Evolutionary conservation across 352 stramenopile genomes (phyloP).

Genomic region (Phytophthora hibernalis): DNA sequence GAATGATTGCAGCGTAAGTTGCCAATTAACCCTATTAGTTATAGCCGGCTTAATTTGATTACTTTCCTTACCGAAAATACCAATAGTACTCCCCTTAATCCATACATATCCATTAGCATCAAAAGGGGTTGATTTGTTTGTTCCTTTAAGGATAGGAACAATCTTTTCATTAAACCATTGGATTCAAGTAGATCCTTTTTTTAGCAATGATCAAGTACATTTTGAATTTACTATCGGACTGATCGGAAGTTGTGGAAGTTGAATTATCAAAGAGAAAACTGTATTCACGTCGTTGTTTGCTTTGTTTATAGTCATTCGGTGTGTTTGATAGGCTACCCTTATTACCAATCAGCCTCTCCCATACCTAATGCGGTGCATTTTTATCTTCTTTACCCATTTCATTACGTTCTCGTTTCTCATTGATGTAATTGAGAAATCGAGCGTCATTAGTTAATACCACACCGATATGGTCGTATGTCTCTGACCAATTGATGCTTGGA

Average conservation of each 20-base stretch:
- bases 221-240: slow-evolving; percentile 10
- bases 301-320: too few species aligned
- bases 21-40: not conserved
- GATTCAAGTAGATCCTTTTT: slow-evolving; percentile 23
- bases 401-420: slow-evolving; percentile 5
- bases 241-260: slow-evolving; percentile 17
- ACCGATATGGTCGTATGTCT: slow-evolving; percentile 16
- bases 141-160: slow-evolving; percentile 15
- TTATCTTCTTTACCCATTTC: slow-evolving; percentile 18
- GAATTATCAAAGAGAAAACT: slow-evolving; percentile 22
- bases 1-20: slow-evolving; percentile 12
- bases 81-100: slow-evolving; percentile 8
- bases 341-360: slow-evolving; percentile 2
- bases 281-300: not conserved
- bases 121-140: slow-evolving; percentile 10
- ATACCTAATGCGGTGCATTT: slow-evolving; percentile 12
- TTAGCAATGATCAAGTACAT: slow-evolving; percentile 7
- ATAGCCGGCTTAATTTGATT: slow-evolving; percentile 5
- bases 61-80: slow-evolving; percentile 14
- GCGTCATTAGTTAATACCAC: slow-evolving; percentile 4
- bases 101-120: slow-evolving; percentile 12
- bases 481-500: slow-evolving; percentile 14
- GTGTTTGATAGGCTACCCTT: too few species aligned
- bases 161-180: slow-evolving; percentile 12
- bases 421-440: slow-evolving; percentile 10